phyloP scores from a whole-genome alignment of 495 filamentous ascomycete species.

The Trichocladium antarcticum region DNA sequence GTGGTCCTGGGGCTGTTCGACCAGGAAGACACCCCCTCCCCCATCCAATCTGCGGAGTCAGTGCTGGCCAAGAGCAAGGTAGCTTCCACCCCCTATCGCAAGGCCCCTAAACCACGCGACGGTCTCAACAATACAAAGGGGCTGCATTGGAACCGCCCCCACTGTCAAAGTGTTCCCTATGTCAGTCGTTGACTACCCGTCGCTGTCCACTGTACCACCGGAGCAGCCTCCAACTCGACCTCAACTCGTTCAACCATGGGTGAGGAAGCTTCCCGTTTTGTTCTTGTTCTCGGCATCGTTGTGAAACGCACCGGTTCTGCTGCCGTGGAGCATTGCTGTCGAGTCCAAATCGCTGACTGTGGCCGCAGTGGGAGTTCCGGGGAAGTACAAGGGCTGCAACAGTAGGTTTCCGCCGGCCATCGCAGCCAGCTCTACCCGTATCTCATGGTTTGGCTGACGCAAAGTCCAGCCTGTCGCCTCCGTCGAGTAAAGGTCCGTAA shows the following conservation, averaged over 20 bases:
- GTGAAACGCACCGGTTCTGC: background rate
- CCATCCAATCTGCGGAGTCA: background rate
- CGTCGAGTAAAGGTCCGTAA: slow-evolving; percentile 30
- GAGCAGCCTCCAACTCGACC: background rate
- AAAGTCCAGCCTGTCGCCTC: slow-evolving; percentile 25
- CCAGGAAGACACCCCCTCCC: background rate
- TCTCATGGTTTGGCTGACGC: background rate
- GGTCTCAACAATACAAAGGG: slow-evolving; percentile 1
- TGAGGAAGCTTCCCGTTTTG: background rate
- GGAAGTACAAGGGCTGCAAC: slow-evolving; percentile 40
- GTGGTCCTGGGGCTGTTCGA: no score
- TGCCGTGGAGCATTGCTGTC: background rate
- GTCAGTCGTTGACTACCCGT: background rate
- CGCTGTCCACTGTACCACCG: no score
- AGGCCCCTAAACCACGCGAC: background rate
- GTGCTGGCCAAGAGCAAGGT: background rate
- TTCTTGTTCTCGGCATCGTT: background rate
- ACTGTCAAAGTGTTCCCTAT: background rate
- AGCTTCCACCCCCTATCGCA: background rate
- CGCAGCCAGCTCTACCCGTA: background rate
- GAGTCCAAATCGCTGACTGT: background rate
- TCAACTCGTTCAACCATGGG: background rate
- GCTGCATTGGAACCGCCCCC: background rate
- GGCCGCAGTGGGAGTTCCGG: slow-evolving; percentile 31
- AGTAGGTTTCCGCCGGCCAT: slow-evolving; percentile 2